These are phyloP conservation scores for Candida sphagnicola DNA, from an alignment of 805 yeast genomes.

Conservation along the genomic window DNA sequence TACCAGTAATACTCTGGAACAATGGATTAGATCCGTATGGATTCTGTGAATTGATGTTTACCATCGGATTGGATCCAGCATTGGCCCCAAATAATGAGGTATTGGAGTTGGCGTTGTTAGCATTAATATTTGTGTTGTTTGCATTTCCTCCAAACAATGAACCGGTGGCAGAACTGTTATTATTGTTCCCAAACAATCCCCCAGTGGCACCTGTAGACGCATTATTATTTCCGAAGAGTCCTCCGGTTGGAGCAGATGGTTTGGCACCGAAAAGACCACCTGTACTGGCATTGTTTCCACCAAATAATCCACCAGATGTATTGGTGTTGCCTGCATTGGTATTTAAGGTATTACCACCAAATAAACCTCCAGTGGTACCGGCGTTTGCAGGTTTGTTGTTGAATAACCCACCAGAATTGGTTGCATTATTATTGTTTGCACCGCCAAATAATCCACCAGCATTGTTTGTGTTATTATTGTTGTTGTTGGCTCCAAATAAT, in stretches of 20 bases:
- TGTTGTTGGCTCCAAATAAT: constrained; percentile 11
- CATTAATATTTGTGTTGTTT: constrained; percentile 16
- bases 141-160: constrained; percentile 16
- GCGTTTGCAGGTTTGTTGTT: constrained; percentile 26
- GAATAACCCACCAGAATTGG: constrained; percentile 40
- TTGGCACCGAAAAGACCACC: constrained; percentile 20
- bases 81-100: constrained; percentile 8
- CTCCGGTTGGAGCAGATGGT: constrained; percentile 2
- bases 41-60: constrained; percentile 35
- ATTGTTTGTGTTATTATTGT: constrained; percentile 8
- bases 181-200: constrained; percentile 9
- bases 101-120: constrained; percentile 16
- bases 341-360: constrained; percentile 26
- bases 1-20: constrained; percentile 43
- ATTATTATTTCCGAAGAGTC: constrained; percentile 29
- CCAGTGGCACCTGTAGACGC: constrained; percentile 16
- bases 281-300: constrained; percentile 15
- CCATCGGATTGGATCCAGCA: constrained; percentile 12
- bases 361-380: constrained; percentile 34
- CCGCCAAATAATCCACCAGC: constrained; percentile 17
- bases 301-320: constrained; percentile 33
- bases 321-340: constrained; percentile 6
- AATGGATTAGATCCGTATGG: constrained; percentile 83
- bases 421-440: constrained; percentile 10
- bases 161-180: constrained; percentile 10